Evolutionary conservation across 441 rosid species (phyloP).

Genomic region (Viola pubescens): DNA sequence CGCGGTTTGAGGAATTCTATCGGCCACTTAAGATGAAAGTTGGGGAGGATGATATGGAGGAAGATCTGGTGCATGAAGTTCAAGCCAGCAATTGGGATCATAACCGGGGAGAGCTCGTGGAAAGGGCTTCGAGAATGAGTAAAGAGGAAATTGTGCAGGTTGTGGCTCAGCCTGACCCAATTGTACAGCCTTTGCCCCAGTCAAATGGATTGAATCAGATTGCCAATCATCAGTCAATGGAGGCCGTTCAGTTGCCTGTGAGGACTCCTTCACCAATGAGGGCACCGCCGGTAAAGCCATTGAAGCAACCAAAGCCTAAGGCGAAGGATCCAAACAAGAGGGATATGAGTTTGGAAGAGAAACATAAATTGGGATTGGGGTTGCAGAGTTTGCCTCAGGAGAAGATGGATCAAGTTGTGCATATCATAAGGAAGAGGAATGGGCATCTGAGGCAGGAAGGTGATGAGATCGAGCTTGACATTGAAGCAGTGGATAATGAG

Average conservation of each 20-base stretch:
- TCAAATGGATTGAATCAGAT: conserved; percentile 18
- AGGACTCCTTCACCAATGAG: conserved; percentile 40
- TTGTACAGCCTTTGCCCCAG: conserved; percentile 5
- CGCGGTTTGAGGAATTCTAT: conserved; percentile 50
- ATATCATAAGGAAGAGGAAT: conserved; percentile 76
- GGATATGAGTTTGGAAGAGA: conserved; percentile 82
- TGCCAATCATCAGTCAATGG: conserved; percentile 2
- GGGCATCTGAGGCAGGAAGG: conserved; percentile 77
- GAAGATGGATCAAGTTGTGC: conserved; percentile 87
- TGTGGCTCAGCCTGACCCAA: conserved; percentile 26
- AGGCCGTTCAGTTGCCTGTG: conserved; percentile 14
- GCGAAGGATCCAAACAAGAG: conserved; percentile 91
- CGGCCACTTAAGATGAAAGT: conserved; percentile 35
- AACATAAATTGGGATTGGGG: conserved; percentile 74
- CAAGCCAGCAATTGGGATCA: conserved; percentile 53
- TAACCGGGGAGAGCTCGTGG: conserved; percentile 5
- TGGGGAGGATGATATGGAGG: conserved; percentile 24
- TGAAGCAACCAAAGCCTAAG: conserved; percentile 84
- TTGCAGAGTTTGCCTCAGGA: conserved; percentile 88
- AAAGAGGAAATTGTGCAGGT: conserved; percentile 18
- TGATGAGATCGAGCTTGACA: conserved; percentile 93
- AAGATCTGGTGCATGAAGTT: conserved; percentile 23
- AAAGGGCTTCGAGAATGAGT: conserved; percentile 21
- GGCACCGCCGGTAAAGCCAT: conserved; percentile 36
- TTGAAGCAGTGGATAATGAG: conserved; percentile 82